Conservation (phyloP, 2,329 filamentous ascomycete genomes). For the Penicillium fuscoglaucum region DNA sequence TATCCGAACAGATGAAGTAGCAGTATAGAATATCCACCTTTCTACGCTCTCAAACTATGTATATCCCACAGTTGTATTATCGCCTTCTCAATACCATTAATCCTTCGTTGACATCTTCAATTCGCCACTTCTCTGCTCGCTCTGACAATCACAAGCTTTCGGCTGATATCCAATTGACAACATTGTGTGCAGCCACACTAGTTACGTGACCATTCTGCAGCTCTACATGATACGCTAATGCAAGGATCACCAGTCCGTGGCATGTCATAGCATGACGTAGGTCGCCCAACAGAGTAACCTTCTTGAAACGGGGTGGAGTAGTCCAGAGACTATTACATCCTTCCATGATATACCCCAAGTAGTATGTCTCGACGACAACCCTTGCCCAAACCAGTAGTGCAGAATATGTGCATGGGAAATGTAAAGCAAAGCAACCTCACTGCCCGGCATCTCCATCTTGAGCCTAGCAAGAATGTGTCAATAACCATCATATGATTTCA, state of each 20-base stretch:
- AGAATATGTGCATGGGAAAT: not conserved
- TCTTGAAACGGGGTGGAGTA: not conserved
- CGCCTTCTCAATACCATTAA: no score
- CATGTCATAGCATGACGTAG: constrained; percentile 11
- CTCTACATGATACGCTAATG: constrained; percentile 6
- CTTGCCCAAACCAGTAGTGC: not conserved
- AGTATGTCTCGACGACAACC: not conserved
- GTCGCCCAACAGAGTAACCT: not conserved
- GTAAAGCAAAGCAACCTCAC: not conserved
- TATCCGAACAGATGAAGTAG: not conserved
- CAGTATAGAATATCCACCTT: not conserved
- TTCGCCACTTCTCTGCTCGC: not conserved
- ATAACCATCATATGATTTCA: not conserved
- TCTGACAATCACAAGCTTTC: not conserved
- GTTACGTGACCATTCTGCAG: constrained; percentile 1
- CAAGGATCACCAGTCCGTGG: constrained; percentile 10
- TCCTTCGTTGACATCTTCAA: not conserved
- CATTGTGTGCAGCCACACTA: not conserved
- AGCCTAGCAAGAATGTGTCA: constrained; percentile 1
- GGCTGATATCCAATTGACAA: not conserved
- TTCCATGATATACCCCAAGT: not conserved
- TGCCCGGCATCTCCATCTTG: not conserved
- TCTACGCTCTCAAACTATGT: not conserved
- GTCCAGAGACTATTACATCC: not conserved
- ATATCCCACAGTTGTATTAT: not conserved